A percentile compares a stretch with the other conserved stretches of the same genome.
These are phyloP conservation scores for Talaromyces amestolkiae DNA, from an alignment of 2,329 filamentous ascomycete genomes.

Conservation along the genomic window DNA sequence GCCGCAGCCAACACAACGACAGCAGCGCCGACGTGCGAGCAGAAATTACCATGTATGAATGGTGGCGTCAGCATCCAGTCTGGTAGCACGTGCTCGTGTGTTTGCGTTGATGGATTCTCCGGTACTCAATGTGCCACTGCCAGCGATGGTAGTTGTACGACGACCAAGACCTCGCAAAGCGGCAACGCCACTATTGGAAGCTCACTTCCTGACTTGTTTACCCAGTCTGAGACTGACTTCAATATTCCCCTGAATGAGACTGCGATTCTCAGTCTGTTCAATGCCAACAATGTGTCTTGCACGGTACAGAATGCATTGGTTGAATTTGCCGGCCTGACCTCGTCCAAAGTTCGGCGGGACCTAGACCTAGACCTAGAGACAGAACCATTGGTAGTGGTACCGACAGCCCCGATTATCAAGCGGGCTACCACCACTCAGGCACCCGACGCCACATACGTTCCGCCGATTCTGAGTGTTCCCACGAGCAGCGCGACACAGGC, in stretches of 20 bases:
- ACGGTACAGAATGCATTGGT: constrained; percentile 82
- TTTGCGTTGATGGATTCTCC: constrained; percentile 86
- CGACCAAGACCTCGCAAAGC: constrained; percentile 44
- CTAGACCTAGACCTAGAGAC: background rate
- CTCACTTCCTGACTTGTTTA: constrained; percentile 72
- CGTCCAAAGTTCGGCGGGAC: constrained; percentile 26
- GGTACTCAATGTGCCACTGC: constrained; percentile 56
- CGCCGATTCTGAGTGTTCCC: constrained; percentile 16
- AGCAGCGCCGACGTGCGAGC: constrained; percentile 51
- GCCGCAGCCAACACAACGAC: constrained; percentile 1
- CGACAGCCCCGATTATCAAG: background rate
- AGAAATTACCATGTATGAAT: constrained; percentile 67
- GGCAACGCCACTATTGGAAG: constrained; percentile 76
- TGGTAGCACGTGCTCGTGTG: constrained; percentile 71
- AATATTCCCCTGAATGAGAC: constrained; percentile 70
- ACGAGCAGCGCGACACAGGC: background rate
- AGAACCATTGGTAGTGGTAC: constrained; percentile 1
- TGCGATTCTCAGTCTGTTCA: constrained; percentile 73
- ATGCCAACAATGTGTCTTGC: constrained; percentile 72
- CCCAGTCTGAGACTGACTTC: constrained; percentile 65
- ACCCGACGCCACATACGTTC: background rate
- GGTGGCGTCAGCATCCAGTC: constrained; percentile 69
- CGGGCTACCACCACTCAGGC: background rate
- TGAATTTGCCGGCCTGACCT: constrained; percentile 65
- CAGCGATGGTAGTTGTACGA: constrained; percentile 56